Conservation (phyloP, 1,284 basidiomycete species). For the Papiliotrema terrestris region DNA sequence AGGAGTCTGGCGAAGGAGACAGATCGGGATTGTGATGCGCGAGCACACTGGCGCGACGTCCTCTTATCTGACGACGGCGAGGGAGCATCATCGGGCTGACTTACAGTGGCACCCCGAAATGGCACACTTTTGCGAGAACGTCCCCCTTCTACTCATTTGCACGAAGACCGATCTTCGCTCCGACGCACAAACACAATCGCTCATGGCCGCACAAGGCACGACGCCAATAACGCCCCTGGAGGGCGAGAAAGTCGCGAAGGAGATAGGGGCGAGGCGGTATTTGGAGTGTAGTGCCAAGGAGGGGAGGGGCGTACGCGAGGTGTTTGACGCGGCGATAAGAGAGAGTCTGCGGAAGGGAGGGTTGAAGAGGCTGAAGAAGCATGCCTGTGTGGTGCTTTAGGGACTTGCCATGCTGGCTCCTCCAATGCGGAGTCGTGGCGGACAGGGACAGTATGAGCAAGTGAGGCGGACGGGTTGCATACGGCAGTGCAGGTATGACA, state of each 20-base stretch:
- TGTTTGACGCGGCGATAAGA: constrained; percentile 84
- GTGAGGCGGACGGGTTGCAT: too few species aligned
- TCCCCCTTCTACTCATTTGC: constrained; percentile 87
- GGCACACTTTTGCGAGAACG: constrained; percentile 91
- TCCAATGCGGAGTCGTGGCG: too few species aligned
- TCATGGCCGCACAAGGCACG: constrained; percentile 88
- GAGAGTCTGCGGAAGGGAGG: constrained; percentile 67
- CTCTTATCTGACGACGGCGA: too few species aligned
- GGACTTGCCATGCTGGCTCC: too few species aligned
- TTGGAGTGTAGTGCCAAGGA: constrained; percentile 93
- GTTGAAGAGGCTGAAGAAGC: constrained; percentile 72
- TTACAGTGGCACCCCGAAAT: constrained; percentile 94
- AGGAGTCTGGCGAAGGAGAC: too few species aligned
- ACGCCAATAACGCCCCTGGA: constrained; percentile 76
- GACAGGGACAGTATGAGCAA: too few species aligned
- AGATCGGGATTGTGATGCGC: too few species aligned
- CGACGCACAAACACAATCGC: constrained; percentile 83
- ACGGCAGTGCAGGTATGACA: too few species aligned
- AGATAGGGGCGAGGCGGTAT: constrained; percentile 88
- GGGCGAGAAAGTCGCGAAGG: constrained; percentile 73
- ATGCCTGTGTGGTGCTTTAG: constrained; percentile 74
- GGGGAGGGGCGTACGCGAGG: constrained; percentile 82
- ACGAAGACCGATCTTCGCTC: constrained; percentile 89
- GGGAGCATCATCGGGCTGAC: too few species aligned
- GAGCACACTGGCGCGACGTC: too few species aligned